phyloP scores from a whole-genome alignment of 768 basidiomycete species.

The Lactarius deliciosus region DNA sequence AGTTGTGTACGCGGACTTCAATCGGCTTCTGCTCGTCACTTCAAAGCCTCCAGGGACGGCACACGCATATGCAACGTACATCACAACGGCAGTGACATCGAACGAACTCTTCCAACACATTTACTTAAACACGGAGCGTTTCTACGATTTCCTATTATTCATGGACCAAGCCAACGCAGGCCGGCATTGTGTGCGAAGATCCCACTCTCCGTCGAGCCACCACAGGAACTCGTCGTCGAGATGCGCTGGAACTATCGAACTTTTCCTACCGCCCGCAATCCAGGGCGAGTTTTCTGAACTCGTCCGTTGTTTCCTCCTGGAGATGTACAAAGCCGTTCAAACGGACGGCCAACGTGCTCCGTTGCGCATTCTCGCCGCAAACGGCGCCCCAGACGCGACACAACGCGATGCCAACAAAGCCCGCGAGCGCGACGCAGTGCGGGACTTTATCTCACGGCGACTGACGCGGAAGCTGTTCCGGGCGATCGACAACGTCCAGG shows the following conservation, averaged over 20 bases:
- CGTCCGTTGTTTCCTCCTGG: constrained; percentile 81
- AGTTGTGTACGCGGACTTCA: constrained; percentile 92
- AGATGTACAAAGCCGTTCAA: constrained; percentile 74
- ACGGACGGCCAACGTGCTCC: constrained; percentile 65
- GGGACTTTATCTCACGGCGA: constrained; percentile 74
- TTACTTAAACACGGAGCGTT: constrained; percentile 79
- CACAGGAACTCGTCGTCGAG: constrained; percentile 67
- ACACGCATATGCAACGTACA: constrained; percentile 93
- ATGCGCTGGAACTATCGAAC: constrained; percentile 93
- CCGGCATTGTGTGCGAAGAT: constrained; percentile 83
- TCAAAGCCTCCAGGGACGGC: constrained; percentile 96
- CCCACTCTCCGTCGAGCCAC: constrained; percentile 67
- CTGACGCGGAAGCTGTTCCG: constrained; percentile 81
- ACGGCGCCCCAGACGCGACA: constrained; percentile 58
- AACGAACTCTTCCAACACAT: constrained; percentile 96
- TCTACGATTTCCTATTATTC: constrained; percentile 92
- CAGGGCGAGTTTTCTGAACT: constrained; percentile 73
- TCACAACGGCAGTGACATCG: constrained; percentile 88
- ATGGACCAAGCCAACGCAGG: constrained; percentile 95
- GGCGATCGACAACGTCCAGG: constrained; percentile 59
- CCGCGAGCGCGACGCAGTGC: constrained; percentile 64
- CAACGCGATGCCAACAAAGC: constrained; percentile 66
- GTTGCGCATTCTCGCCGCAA: constrained; percentile 69
- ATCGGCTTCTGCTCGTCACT: constrained; percentile 85
- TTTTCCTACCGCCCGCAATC: constrained; percentile 81